Evolutionary conservation across 352 stramenopile species (phyloP).

Genomic region (Phytopythium mirpurense): DNA sequence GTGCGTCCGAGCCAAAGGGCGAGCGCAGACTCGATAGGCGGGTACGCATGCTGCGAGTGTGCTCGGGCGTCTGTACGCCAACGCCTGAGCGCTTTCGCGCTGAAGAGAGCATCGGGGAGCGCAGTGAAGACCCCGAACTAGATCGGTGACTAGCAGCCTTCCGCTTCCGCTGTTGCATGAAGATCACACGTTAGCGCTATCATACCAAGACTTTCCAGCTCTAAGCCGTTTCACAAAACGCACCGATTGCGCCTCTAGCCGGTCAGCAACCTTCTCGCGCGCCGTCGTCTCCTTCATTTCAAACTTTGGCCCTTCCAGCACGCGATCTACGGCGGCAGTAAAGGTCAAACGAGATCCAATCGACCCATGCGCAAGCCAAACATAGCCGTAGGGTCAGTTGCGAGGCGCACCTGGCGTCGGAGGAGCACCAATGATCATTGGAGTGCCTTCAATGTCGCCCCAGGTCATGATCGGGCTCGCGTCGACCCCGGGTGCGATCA

Average conservation of each 20-base stretch:
- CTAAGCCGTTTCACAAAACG: no score
- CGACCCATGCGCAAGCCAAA: background rate
- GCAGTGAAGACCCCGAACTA: background rate
- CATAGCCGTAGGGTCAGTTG: no score
- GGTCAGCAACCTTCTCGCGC: constrained; percentile 60
- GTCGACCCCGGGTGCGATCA: constrained; percentile 64
- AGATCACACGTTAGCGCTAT: background rate
- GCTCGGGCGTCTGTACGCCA: constrained; percentile 16
- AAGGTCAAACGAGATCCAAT: background rate
- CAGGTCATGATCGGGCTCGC: constrained; percentile 82
- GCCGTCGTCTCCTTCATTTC: constrained; percentile 54
- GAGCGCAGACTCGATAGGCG: constrained; percentile 50
- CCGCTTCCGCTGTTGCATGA: background rate
- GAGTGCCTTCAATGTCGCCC: constrained; percentile 80
- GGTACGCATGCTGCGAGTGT: constrained; percentile 31
- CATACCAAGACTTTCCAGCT: no score
- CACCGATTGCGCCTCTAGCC: constrained; percentile 56
- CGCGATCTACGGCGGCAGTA: constrained; percentile 17
- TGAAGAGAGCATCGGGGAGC: constrained; percentile 9
- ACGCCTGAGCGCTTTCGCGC: constrained; percentile 22
- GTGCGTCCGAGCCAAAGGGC: constrained; percentile 49
- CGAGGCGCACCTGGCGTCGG: constrained; percentile 30
- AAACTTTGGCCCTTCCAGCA: constrained; percentile 46
- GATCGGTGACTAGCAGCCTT: constrained; percentile 3
- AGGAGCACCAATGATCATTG: constrained; percentile 40